Evolutionary conservation across 371 early-diverging fungal genomes (phyloP).

Genomic region (Mucor saturninus): DNA sequence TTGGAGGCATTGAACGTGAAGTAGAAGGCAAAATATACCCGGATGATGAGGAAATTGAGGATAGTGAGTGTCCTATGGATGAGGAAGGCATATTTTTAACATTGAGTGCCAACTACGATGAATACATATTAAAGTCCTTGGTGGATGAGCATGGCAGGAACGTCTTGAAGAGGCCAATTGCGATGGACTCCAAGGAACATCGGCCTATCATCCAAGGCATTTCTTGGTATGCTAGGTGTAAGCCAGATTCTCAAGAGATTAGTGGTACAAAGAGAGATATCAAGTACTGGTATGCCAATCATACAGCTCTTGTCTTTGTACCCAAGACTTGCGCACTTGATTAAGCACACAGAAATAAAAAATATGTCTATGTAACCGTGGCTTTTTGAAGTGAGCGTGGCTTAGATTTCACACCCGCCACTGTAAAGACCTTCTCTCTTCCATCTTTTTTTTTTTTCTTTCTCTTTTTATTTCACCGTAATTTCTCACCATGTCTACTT

Average conservation of each 20-base stretch:
- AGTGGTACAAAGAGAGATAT: not conserved
- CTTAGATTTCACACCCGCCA: not conserved
- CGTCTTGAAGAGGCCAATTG: not conserved
- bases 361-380: too few relatives aligned
- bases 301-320: not conserved
- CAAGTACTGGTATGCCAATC: conserved; percentile 6
- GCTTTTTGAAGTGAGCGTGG: not conserved
- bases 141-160: not conserved
- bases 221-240: conserved; percentile 10
- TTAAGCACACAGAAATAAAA: not conserved
- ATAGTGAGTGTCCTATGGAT: conserved; percentile 6
- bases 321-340: not conserved
- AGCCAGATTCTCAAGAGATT: conserved; percentile 2
- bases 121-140: not conserved
- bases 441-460: not conserved
- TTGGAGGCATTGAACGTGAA: conserved; percentile 7
- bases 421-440: too few relatives aligned
- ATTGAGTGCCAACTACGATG: not conserved
- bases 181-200: not conserved
- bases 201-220: conserved; percentile 13
- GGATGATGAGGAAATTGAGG: not conserved
- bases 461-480: conserved; percentile 7
- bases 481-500: conserved; percentile 17
- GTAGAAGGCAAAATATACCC: not conserved
- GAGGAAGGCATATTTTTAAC: conserved; percentile 18